These are phyloP conservation scores for Pseudocercospora vitis DNA, from an alignment of 2,329 filamentous ascomycete genomes.

Conservation along the genomic window DNA sequence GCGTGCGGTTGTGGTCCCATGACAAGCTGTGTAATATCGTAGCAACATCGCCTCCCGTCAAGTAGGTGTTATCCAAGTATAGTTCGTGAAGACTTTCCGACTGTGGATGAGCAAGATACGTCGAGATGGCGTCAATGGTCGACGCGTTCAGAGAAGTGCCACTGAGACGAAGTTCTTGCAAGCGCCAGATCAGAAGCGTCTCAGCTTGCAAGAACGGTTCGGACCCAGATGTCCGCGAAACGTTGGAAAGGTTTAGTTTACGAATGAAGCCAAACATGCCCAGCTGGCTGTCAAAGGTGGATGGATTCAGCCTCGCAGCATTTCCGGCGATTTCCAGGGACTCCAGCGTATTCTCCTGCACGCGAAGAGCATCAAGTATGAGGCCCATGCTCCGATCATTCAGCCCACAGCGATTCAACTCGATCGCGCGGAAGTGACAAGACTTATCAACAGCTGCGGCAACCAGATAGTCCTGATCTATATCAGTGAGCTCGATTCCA, in stretches of 20 bases:
- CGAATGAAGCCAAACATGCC: constrained; percentile 66
- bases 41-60: constrained; percentile 65
- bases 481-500: constrained; percentile 68
- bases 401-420: constrained; percentile 64
- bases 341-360: constrained; percentile 67
- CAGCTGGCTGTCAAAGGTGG: constrained; percentile 65
- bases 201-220: constrained; percentile 66
- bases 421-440: constrained; percentile 66
- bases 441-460: constrained; percentile 65
- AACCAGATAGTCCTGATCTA: constrained; percentile 66
- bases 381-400: constrained; percentile 60
- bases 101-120: constrained; percentile 56
- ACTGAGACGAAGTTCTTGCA: constrained; percentile 66
- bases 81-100: constrained; percentile 62
- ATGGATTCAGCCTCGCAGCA: constrained; percentile 62
- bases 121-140: constrained; percentile 63
- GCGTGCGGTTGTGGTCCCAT: constrained; percentile 41
- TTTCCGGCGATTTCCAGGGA: constrained; percentile 67
- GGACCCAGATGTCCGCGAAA: constrained; percentile 61
- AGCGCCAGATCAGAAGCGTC: constrained; percentile 64
- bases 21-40: constrained; percentile 65
- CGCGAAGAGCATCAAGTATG: constrained; percentile 62
- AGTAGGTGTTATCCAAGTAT: constrained; percentile 65
- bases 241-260: constrained; percentile 65
- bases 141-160: constrained; percentile 62